Evolutionary conservation across 2,329 filamentous ascomycete genomes (phyloP).

Genomic region (Ceratocystis albifundus): DNA sequence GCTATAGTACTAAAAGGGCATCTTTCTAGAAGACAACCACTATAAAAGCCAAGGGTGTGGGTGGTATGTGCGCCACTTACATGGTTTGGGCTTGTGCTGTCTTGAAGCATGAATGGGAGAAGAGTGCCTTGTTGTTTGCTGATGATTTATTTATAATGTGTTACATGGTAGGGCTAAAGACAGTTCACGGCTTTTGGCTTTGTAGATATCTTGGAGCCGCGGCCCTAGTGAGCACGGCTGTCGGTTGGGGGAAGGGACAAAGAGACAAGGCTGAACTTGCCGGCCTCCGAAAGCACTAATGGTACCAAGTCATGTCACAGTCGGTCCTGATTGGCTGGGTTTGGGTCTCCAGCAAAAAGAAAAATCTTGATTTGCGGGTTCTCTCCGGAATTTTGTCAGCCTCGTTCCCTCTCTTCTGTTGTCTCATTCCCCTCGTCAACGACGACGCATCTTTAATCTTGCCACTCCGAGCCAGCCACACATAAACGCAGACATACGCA

Average conservation of each 20-base stretch:
- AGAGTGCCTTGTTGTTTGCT: too few relatives aligned
- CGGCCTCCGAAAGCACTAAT: not conserved
- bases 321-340: not conserved
- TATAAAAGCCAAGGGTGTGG: not conserved
- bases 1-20: not conserved
- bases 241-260: too few relatives aligned
- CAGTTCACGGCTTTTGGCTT: too few relatives aligned
- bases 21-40: slow-evolving; percentile 8
- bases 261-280: not conserved
- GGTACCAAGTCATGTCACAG: not conserved
- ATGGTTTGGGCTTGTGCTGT: not conserved
- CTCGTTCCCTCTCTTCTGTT: not conserved
- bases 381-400: not conserved
- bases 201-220: not conserved
- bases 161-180: not conserved
- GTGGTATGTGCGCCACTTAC: not conserved
- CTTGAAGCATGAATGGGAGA: too few relatives aligned
- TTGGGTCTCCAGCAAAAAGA: not conserved
- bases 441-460: not conserved
- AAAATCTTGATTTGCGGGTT: not conserved
- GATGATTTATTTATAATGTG: not conserved
- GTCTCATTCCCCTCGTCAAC: not conserved
- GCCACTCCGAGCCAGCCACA: not conserved
- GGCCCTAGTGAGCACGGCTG: not conserved
- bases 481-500: not conserved